phyloP scores from a whole-genome alignment of 169 alveolate genomes.

The Eimeria acervulina region DNA sequence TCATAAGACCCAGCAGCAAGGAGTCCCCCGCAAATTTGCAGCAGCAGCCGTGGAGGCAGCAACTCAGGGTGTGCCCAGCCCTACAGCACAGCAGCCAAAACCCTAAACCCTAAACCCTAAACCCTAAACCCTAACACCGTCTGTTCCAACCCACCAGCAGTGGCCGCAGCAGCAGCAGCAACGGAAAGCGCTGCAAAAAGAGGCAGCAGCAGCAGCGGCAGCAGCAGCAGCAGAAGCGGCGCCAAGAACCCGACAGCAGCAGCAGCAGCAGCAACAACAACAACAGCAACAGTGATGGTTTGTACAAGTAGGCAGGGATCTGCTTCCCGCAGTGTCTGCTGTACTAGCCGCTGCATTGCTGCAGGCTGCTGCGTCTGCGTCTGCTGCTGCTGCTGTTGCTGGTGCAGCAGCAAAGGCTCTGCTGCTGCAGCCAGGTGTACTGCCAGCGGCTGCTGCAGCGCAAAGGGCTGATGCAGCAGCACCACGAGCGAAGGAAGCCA shows the following conservation, averaged over 20 bases:
- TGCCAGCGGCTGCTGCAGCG: constrained; percentile 49
- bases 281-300: neutral
- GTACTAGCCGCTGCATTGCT: constrained; percentile 50
- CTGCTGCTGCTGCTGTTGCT: constrained; percentile 49
- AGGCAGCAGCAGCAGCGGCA: neutral
- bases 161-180: neutral
- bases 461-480: constrained; percentile 55
- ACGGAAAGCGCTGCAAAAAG: neutral
- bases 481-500: constrained; percentile 25
- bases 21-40: constrained; percentile 52
- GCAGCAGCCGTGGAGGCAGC: constrained; percentile 47
- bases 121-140: neutral
- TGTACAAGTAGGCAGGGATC: constrained; percentile 37
- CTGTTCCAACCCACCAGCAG: neutral
- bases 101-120: constrained; percentile 27
- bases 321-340: constrained; percentile 58
- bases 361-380: constrained; percentile 10
- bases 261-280: constrained; percentile 14
- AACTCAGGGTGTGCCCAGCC: constrained; percentile 36
- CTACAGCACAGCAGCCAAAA: neutral
- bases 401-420: constrained; percentile 46
- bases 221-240: neutral
- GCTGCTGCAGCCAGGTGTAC: constrained; percentile 50
- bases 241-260: neutral
- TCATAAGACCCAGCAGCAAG: constrained; percentile 35